Percentiles rank a stretch among this genome's conserved stretches.
Conservation (phyloP, 2,329 filamentous ascomycete species). For the Ophiocordyceps sinensis region DNA sequence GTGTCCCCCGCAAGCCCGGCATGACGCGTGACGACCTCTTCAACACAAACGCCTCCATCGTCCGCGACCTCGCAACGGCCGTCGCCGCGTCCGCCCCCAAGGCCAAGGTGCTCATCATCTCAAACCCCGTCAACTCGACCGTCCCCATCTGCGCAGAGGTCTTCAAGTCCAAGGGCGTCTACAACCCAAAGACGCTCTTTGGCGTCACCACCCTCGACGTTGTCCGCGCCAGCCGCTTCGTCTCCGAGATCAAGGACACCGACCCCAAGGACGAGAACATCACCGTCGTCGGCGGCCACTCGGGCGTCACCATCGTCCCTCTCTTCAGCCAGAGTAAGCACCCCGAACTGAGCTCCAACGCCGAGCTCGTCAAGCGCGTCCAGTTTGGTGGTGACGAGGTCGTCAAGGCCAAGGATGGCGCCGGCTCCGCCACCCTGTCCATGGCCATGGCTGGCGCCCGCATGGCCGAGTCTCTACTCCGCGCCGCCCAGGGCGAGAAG, state of each 20-base stretch:
- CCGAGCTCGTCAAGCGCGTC: conserved; percentile 78
- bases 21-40: conserved; percentile 99
- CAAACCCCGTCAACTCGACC: conserved; percentile 99
- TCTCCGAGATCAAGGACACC: conserved; percentile 81
- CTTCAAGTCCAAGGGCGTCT: conserved; percentile 89
- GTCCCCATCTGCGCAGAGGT: conserved; percentile 96
- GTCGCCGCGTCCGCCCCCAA: conserved; percentile 77
- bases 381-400: conserved; percentile 99
- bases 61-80: conserved; percentile 94
- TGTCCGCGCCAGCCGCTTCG: conserved; percentile 94
- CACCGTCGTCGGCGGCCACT: conserved; percentile 93
- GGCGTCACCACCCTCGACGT: conserved; percentile 99
- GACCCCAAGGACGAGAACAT: conserved; percentile 90
- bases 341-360: conserved; percentile 65
- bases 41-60: conserved; percentile 99
- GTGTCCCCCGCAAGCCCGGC: conserved; percentile 97
- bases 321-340: conserved; percentile 91
- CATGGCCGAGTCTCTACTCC: conserved; percentile 82
- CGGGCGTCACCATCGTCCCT: conserved; percentile 93
- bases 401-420: conserved; percentile 96
- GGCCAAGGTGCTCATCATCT: conserved; percentile 93
- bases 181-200: conserved; percentile 98
- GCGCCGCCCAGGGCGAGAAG: conserved; percentile 85
- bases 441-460: conserved; percentile 92
- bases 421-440: conserved; percentile 91